phyloP scores from a whole-genome alignment of 805 yeast species.

The Scheffersomyces amazonensis region DNA sequence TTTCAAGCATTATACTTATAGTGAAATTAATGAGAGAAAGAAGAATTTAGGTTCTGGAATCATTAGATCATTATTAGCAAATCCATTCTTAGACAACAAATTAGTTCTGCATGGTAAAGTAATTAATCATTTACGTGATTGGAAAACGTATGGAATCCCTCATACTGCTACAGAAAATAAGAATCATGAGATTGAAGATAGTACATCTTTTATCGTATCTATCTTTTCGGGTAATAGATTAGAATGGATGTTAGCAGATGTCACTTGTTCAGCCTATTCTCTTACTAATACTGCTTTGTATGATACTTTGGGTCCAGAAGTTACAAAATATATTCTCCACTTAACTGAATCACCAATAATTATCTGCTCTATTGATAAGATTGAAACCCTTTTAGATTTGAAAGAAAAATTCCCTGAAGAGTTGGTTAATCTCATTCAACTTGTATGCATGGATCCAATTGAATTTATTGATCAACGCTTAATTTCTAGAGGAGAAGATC shows the following conservation, averaged over 20 bases:
- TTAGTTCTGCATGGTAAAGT: slow-evolving; percentile 17
- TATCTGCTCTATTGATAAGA: slow-evolving; percentile 50
- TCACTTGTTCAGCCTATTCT: slow-evolving; percentile 29
- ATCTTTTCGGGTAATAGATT: slow-evolving; percentile 31
- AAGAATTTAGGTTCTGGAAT: slow-evolving; percentile 40
- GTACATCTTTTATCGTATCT: slow-evolving; percentile 29
- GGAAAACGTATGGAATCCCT: slow-evolving; percentile 9
- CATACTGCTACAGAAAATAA: slow-evolving; percentile 2
- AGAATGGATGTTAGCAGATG: slow-evolving; percentile 38
- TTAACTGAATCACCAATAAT: slow-evolving; percentile 43
- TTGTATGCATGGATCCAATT: slow-evolving; percentile 54
- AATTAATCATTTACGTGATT: slow-evolving; percentile 13
- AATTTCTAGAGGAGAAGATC: slow-evolving; percentile 18
- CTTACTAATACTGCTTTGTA: slow-evolving; percentile 39
- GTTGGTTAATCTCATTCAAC: slow-evolving; percentile 43
- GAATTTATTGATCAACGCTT: slow-evolving; percentile 11
- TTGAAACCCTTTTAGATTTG: slow-evolving; percentile 45
- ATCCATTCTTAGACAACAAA: slow-evolving; percentile 15
- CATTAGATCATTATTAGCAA: slow-evolving; percentile 20
- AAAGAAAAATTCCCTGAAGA: slow-evolving; percentile 28
- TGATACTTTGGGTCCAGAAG: slow-evolving; percentile 37
- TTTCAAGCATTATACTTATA: slow-evolving; percentile 17
- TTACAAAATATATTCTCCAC: slow-evolving; percentile 30
- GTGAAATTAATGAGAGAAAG: slow-evolving; percentile 27
- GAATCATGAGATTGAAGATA: slow-evolving; percentile 11